These are phyloP conservation scores for Diaporthe sp. DNA, from an alignment of 2,329 filamentous ascomycete genomes.

Conservation along the genomic window DNA sequence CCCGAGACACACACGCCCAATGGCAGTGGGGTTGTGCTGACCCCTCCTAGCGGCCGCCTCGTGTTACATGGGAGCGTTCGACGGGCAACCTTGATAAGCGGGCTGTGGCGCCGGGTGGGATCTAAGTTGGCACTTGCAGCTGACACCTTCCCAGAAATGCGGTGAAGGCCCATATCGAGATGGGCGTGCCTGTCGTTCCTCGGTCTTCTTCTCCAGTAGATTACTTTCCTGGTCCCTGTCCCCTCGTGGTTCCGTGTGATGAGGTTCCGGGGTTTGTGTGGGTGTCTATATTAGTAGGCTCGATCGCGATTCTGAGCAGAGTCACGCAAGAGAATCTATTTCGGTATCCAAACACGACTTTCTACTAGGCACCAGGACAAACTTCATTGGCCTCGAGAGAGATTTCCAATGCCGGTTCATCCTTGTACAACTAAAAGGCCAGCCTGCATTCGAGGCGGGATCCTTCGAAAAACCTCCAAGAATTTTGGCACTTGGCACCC, in stretches of 20 bases:
- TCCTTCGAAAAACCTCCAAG: not conserved
- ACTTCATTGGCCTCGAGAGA: too few relatives aligned
- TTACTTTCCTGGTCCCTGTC: not conserved
- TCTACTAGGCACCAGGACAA: not conserved
- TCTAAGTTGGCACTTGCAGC: conserved; percentile 4
- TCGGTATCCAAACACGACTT: not conserved
- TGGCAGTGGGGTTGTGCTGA: not conserved
- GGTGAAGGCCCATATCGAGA: not conserved
- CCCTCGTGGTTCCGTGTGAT: not conserved
- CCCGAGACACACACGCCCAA: not conserved
- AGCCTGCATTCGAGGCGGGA: not conserved
- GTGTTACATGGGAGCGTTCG: not conserved
- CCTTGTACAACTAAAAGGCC: not conserved
- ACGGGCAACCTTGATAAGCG: not conserved
- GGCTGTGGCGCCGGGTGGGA: conserved; percentile 5
- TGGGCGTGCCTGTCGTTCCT: not conserved
- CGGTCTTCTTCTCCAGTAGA: not conserved
- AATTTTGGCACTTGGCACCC: not conserved
- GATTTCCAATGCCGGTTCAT: too few relatives aligned
- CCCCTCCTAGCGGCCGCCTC: not conserved
- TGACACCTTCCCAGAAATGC: not conserved
- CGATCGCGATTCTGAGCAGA: not conserved
- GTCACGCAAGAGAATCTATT: not conserved
- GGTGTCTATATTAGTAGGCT: not conserved
- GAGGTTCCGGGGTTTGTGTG: not conserved